phyloP scores from a whole-genome alignment of 176 grass and related monocot species.

The Saccharum spontaneum region DNA sequence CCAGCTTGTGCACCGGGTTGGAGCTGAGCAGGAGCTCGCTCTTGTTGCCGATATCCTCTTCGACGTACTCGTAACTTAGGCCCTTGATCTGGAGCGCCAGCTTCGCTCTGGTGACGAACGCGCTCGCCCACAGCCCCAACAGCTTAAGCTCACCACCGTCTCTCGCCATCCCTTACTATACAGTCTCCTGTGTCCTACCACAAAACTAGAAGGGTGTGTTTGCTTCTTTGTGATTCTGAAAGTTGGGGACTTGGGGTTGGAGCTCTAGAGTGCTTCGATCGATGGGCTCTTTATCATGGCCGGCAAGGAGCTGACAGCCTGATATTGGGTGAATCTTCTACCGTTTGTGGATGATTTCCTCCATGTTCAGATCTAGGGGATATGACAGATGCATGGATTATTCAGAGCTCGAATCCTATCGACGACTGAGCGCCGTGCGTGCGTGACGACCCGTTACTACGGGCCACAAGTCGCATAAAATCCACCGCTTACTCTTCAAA shows the following conservation, averaged over 20 bases:
- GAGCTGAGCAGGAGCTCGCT: constrained; percentile 40
- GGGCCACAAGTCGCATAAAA: background rate
- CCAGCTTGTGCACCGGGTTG: constrained; percentile 52
- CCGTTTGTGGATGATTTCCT: background rate
- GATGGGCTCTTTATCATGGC: background rate
- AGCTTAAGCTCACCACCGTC: constrained; percentile 33
- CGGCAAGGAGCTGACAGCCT: background rate
- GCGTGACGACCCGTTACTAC: background rate
- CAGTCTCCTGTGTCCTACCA: background rate
- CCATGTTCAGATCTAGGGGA: background rate
- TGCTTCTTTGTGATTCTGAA: background rate
- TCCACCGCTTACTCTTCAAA: too few relatives aligned
- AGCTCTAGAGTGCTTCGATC: background rate
- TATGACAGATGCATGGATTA: background rate
- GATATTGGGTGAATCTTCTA: background rate
- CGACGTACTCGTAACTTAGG: constrained; percentile 40
- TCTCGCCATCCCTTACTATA: background rate
- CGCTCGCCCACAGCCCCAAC: constrained; percentile 23
- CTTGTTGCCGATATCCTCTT: constrained; percentile 38
- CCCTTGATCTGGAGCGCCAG: constrained; percentile 45
- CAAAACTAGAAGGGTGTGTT: background rate
- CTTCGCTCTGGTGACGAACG: constrained; percentile 25
- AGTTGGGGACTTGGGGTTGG: background rate
- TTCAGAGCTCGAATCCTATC: background rate
- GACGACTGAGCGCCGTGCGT: background rate